Base-by-base conservation (phyloP, 192 early-diverging fungal genomes). In the Piromyces finnis region DNA sequence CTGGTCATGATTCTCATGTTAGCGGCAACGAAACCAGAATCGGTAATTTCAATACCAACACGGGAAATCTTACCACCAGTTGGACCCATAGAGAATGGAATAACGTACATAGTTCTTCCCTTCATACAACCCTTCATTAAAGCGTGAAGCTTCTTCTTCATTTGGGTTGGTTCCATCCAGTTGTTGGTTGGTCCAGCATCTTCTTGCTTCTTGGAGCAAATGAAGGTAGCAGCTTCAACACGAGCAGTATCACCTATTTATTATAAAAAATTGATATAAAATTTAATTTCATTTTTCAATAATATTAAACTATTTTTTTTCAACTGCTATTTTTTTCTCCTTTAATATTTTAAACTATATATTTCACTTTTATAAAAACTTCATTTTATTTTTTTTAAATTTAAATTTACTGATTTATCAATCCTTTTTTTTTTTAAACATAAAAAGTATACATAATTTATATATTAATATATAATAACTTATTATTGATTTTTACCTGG, bases 101-200 rank as follows among this genome's bases (percentile, higher is more conserved):
- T 80, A 28, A 82, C 81, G 29, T 81, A 82, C 81, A 82, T 82
- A 14, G 81, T 82, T 28, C 81, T 79, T 82, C 81, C 81, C 79
- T 82, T 68, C 81, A 82, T 82, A 30, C 30, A 30, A 17, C 81
- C 81, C 30, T 82, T 37, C 35, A 82, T 51, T 39, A 82, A 29
- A 59, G 81, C 36, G 27, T 30, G 80, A 29, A 82, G 79, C 30
- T 82, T 81, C 80, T 80, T 68, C 30, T 81, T 81, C 81, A 82
- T 82, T 35, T 80, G 80, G 16, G 11, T 3, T 36, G 81, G 81
- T 3, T 30, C 30, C 35, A 41, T 81, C 81, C 81, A 82, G 80
- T 82, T 82, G 81, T 82, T 82, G 29, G 81, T 82, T 30, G 81
- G 81, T 29, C 81, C 81, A 28, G 81, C 81, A 81, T 82, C 81